phyloP scores from a whole-genome alignment of 1,139 yeast genomes.

The Suhomyces coccinellae region DNA sequence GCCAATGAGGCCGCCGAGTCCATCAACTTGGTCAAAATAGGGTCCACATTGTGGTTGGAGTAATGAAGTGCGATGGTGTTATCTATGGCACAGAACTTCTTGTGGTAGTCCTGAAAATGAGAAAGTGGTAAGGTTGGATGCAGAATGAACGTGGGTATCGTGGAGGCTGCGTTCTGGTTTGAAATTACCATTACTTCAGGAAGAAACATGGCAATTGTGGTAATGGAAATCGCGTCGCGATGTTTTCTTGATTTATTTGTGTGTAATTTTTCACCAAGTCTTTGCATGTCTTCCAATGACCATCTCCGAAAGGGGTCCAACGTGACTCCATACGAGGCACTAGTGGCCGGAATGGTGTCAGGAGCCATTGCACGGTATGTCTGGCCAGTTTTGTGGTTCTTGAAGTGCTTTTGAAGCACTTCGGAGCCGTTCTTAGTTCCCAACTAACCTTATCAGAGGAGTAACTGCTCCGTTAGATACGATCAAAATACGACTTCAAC shows the following conservation, averaged over 20 bases:
- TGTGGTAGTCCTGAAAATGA: constrained; percentile 8
- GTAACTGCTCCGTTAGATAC: constrained; percentile 90
- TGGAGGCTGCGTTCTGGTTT: too few relatives aligned
- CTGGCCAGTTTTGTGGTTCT: neutral
- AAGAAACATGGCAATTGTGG: neutral
- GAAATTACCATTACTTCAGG: too few relatives aligned
- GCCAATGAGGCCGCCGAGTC: constrained; percentile 23
- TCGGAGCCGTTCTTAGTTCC: neutral
- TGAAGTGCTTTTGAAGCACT: too few relatives aligned
- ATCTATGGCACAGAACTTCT: constrained; percentile 26
- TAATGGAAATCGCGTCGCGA: neutral
- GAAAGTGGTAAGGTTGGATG: constrained; percentile 9
- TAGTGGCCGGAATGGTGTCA: constrained; percentile 69
- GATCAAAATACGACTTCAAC: constrained; percentile 79
- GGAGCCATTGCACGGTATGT: constrained; percentile 63
- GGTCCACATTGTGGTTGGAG: constrained; percentile 28
- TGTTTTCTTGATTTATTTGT: neutral
- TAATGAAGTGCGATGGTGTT: constrained; percentile 27
- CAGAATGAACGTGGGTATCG: neutral
- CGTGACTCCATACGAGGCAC: constrained; percentile 45
- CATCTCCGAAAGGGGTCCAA: constrained; percentile 53
- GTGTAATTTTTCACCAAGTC: neutral
- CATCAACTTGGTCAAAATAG: constrained; percentile 21
- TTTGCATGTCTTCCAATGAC: constrained; percentile 27
- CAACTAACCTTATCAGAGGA: constrained; percentile 35